phyloP scores from a whole-genome alignment of 345 rosid species.

The Acer saccharum region DNA sequence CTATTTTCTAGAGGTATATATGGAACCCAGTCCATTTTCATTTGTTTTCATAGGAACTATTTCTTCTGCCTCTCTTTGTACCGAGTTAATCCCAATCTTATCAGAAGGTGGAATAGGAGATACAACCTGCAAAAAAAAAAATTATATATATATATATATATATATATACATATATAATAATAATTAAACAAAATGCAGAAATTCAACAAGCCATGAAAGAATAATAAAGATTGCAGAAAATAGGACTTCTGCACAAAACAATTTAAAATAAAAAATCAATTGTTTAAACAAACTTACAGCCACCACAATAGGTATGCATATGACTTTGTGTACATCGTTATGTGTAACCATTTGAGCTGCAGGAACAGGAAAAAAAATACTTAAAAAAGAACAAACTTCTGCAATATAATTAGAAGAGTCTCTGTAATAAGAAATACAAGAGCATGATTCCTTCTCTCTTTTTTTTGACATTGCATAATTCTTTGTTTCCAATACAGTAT shows the following conservation, averaged over 20 bases:
- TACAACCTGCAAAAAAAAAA: constrained; percentile 61
- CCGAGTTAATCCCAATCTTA: constrained; percentile 93
- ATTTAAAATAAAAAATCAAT: background rate
- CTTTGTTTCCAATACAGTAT: too few relatives aligned
- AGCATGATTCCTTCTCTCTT: too few relatives aligned
- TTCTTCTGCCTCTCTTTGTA: constrained; percentile 95
- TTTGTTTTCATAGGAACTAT: constrained; percentile 92
- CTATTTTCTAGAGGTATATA: constrained; percentile 86
- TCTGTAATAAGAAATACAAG: too few relatives aligned
- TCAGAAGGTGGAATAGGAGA: constrained; percentile 97
- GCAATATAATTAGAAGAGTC: background rate
- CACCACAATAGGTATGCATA: constrained; percentile 74
- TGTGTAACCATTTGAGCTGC: constrained; percentile 90
- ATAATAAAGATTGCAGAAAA: background rate
- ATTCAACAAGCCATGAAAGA: background rate
- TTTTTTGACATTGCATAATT: too few relatives aligned
- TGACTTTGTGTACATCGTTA: constrained; percentile 52
- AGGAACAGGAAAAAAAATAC: constrained; percentile 13
- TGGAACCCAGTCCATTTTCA: constrained; percentile 99
- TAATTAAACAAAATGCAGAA: background rate
- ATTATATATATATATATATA: too few relatives aligned
- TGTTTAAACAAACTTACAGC: constrained; percentile 61
- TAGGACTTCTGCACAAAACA: background rate
- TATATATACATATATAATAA: background rate
- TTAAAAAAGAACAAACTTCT: background rate